These are phyloP conservation scores for Cladosporium cucumerinum DNA, from an alignment of 2,329 filamentous ascomycete genomes.

Conservation along the genomic window DNA sequence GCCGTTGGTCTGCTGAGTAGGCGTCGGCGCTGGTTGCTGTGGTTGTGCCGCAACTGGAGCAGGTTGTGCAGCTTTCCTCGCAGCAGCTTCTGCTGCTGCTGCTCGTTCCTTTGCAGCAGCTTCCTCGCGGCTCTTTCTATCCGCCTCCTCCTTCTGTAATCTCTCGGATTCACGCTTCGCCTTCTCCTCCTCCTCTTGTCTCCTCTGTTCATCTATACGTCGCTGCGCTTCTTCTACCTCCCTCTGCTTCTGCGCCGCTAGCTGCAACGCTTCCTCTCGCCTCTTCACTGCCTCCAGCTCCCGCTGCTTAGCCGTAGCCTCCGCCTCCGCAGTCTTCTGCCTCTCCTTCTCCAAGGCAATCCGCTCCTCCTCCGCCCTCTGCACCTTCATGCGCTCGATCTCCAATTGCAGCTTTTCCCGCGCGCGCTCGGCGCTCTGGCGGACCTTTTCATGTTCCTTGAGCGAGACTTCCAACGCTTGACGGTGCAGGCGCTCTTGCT, in stretches of 20 bases:
- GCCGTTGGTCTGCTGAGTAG: conserved; percentile 15
- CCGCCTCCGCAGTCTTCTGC: conserved; percentile 42
- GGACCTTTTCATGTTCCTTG: conserved; percentile 64
- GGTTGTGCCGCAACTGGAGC: background rate
- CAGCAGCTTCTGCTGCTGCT: conserved; percentile 30
- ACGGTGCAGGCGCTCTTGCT: conserved; percentile 61
- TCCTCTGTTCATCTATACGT: conserved; percentile 22
- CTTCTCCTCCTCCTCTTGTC: conserved; percentile 28
- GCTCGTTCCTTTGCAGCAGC: conserved; percentile 25
- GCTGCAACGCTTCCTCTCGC: conserved; percentile 23
- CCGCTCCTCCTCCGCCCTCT: conserved; percentile 36
- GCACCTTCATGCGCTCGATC: conserved; percentile 35
- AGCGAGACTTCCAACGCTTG: conserved; percentile 65
- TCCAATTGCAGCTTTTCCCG: conserved; percentile 49
- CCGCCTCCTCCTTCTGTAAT: conserved; percentile 26
- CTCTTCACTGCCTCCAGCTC: conserved; percentile 24
- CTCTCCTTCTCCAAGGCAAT: conserved; percentile 41
- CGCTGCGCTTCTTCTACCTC: conserved; percentile 29
- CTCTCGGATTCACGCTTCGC: conserved; percentile 27
- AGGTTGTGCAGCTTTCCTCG: conserved; percentile 16
- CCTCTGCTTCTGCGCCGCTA: conserved; percentile 32
- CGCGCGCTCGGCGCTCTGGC: conserved; percentile 52
- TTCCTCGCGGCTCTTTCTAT: conserved; percentile 20
- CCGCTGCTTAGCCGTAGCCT: conserved; percentile 32
- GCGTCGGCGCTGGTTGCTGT: background rate